phyloP scores from a whole-genome alignment of 2,329 filamentous ascomycete species.

The Arthrobotrys sphaeroides region DNA sequence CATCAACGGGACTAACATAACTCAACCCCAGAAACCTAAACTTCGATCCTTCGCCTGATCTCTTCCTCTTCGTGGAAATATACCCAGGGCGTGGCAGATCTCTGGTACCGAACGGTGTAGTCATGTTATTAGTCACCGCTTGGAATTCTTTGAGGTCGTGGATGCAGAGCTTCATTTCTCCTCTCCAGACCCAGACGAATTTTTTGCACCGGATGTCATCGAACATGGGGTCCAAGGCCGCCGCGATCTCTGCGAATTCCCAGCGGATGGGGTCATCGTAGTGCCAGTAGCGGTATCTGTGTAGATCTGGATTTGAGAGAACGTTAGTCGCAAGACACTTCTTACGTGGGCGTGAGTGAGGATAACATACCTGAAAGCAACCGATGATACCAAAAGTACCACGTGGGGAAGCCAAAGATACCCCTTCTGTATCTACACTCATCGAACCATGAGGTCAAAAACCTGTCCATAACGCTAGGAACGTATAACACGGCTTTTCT shows the following conservation, averaged over 20 bases:
- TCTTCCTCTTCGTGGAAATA: background rate
- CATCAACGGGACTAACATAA: background rate
- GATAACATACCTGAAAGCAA: background rate
- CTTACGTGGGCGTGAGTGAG: background rate
- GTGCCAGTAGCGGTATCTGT: background rate
- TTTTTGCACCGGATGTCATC: constrained; percentile 8
- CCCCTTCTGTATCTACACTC: no score
- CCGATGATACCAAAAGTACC: constrained; percentile 6
- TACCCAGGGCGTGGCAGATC: no score
- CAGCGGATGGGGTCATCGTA: background rate
- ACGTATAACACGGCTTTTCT: background rate
- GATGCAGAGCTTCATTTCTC: constrained; percentile 3
- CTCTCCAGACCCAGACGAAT: constrained; percentile 5
- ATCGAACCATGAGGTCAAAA: background rate
- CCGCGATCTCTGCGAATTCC: constrained; percentile 19
- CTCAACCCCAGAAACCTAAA: background rate
- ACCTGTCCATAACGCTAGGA: background rate
- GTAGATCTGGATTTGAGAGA: background rate
- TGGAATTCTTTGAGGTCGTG: background rate
- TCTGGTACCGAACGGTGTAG: background rate
- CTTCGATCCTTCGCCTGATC: background rate
- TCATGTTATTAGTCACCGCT: background rate
- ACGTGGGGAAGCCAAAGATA: background rate
- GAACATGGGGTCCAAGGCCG: constrained; percentile 7
- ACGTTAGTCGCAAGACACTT: background rate